Percentiles rank a stretch among this genome's conserved stretches.
Evolutionary conservation across 164 flowering plant genomes (phyloP).

Genomic region (Magnolia kwangsiensis): DNA sequence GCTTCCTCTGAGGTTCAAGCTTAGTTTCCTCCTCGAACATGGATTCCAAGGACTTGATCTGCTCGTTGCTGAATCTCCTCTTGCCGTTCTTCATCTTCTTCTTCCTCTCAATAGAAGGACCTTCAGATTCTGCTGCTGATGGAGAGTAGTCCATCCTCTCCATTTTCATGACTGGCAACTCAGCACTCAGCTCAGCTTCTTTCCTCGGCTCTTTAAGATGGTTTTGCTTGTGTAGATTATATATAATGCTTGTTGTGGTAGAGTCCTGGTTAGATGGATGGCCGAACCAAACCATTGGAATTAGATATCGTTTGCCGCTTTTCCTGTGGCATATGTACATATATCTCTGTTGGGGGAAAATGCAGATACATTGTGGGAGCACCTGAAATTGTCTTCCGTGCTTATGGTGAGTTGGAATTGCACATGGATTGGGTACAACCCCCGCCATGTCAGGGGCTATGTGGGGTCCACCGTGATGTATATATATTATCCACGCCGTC

Average conservation of each 20-base stretch:
- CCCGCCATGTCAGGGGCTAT: background rate
- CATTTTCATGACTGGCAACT: background rate
- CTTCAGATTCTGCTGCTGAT: background rate
- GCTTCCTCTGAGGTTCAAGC: slow-evolving; percentile 60
- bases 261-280: background rate
- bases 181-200: background rate
- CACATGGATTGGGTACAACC: background rate
- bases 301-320: background rate
- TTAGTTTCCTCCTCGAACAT: slow-evolving; percentile 60
- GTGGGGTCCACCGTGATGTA: too few relatives aligned
- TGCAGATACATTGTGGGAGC: background rate
- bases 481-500: too few relatives aligned
- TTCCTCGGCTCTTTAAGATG: background rate
- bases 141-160: background rate
- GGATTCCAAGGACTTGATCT: slow-evolving; percentile 51
- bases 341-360: background rate
- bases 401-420: background rate
- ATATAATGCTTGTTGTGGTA: background rate
- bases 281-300: background rate
- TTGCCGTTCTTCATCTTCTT: slow-evolving; percentile 9
- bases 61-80: slow-evolving; percentile 16
- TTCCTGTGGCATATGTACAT: background rate
- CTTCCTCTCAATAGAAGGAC: background rate
- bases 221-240: background rate
- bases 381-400: background rate